These are phyloP conservation scores for Scutellaria minor DNA, from an alignment of 257 asterid species.

Conservation along the genomic window DNA sequence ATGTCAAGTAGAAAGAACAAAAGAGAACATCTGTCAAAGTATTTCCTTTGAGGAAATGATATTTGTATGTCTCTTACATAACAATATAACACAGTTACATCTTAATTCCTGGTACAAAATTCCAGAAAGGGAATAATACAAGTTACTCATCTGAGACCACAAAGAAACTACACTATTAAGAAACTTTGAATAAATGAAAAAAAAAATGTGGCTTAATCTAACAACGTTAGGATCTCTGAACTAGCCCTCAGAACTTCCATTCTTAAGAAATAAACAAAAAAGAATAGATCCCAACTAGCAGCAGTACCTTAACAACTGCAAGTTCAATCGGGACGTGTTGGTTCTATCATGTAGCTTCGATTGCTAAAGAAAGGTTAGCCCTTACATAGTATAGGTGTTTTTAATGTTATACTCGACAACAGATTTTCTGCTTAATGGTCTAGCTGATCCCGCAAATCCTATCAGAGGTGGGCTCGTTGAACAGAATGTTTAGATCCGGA, in stretches of 20 bases:
- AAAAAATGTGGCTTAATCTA: constrained; percentile 37
- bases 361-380: constrained; percentile 40
- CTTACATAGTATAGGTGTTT: constrained; percentile 34
- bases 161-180: constrained; percentile 4
- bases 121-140: constrained; percentile 25
- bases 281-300: constrained; percentile 36
- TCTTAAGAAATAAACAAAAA: constrained; percentile 27
- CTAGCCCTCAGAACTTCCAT: constrained; percentile 28
- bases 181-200: background rate
- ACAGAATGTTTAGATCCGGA: constrained; percentile 57
- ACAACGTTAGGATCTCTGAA: constrained; percentile 39
- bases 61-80: constrained; percentile 6
- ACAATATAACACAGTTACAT: constrained; percentile 23
- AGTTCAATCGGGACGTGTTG: constrained; percentile 6
- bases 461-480: constrained; percentile 39
- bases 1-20: background rate
- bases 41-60: constrained; percentile 31
- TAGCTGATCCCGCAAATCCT: constrained; percentile 38
- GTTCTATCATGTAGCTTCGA: constrained; percentile 37
- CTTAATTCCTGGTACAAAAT: constrained; percentile 25
- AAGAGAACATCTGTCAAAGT: constrained; percentile 3
- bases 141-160: background rate
- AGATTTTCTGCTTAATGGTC: constrained; percentile 15
- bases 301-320: constrained; percentile 29
- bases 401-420: constrained; percentile 5